These are phyloP conservation scores for Batkoa obscura DNA, from an alignment of 371 early-diverging fungal species.

Conservation along the genomic window DNA sequence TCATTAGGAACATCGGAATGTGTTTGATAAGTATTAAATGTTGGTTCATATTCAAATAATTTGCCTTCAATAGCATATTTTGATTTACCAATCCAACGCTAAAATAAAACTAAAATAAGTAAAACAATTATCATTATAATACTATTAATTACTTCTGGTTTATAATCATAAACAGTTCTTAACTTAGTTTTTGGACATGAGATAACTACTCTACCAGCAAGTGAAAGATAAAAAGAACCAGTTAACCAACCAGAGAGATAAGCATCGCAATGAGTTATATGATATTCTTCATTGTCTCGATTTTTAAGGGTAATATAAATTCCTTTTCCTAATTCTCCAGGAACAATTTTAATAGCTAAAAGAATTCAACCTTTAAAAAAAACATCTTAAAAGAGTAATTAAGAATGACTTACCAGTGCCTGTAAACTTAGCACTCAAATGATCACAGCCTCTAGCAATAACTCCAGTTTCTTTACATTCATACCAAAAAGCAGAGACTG, in stretches of 20 bases:
- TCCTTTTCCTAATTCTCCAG: slow-evolving; percentile 29
- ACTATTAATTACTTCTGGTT: slow-evolving; percentile 20
- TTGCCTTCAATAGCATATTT: slow-evolving; percentile 22
- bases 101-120: neutral
- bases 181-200: slow-evolving; percentile 23
- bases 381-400: neutral
- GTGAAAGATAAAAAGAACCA: slow-evolving; percentile 17
- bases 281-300: slow-evolving; percentile 24
- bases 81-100: slow-evolving; percentile 27
- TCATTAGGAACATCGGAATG: slow-evolving; percentile 15
- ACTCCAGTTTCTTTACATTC: slow-evolving; percentile 25
- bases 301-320: slow-evolving; percentile 24
- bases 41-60: slow-evolving; percentile 25
- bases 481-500: slow-evolving; percentile 29
- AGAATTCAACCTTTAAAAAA: slow-evolving; percentile 4
- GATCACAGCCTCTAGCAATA: slow-evolving; percentile 26
- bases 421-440: slow-evolving; percentile 27
- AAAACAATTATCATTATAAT: neutral
- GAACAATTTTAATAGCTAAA: slow-evolving; percentile 19
- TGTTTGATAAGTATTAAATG: slow-evolving; percentile 6
- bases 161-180: slow-evolving; percentile 23
- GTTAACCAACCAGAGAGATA: slow-evolving; percentile 25
- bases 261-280: slow-evolving; percentile 21
- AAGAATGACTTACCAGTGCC: slow-evolving; percentile 18
- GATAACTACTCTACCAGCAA: slow-evolving; percentile 17